These are phyloP conservation scores for Melanomma pulvis-pyrius DNA, from an alignment of 495 filamentous ascomycete species.

Conservation along the genomic window DNA sequence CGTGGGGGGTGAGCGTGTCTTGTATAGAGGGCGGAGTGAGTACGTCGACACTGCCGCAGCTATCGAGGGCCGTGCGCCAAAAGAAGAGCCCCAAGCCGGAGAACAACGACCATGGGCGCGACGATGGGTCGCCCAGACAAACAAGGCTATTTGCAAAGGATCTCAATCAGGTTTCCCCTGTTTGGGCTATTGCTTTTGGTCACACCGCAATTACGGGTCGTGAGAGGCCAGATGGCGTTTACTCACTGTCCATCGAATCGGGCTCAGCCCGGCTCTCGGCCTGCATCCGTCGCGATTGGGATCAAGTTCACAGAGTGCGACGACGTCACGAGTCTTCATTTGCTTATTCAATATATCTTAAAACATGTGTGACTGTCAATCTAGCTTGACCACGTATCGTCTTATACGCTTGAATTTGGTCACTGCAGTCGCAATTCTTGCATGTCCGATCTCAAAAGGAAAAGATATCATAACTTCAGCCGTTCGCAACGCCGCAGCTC, in stretches of 20 bases:
- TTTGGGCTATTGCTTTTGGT: background rate
- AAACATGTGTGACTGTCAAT: background rate
- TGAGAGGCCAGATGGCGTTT: slow-evolving; percentile 22
- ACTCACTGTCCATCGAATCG: slow-evolving; percentile 3
- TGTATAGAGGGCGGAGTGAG: slow-evolving; percentile 15
- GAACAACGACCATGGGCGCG: background rate
- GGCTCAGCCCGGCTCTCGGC: slow-evolving; percentile 9
- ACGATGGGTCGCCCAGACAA: background rate
- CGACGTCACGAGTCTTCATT: background rate
- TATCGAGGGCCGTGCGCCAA: slow-evolving; percentile 19
- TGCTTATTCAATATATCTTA: background rate
- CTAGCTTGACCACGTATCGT: background rate
- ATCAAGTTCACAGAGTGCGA: background rate
- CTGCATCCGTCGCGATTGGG: slow-evolving; percentile 5
- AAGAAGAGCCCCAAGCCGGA: slow-evolving; percentile 2
- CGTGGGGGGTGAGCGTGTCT: background rate
- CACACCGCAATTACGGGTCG: background rate
- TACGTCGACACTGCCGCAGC: slow-evolving; percentile 17
- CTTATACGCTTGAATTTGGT: background rate
- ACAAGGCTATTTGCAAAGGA: background rate
- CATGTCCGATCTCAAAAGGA: background rate
- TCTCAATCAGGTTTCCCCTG: background rate
- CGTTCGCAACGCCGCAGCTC: background rate
- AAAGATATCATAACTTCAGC: background rate
- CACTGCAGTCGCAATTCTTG: background rate